Evolutionary conservation across 177 flowering plant genomes (phyloP), one percentile per base, ranked within the genome.

Genomic region (Vitis hybrid): DNA sequence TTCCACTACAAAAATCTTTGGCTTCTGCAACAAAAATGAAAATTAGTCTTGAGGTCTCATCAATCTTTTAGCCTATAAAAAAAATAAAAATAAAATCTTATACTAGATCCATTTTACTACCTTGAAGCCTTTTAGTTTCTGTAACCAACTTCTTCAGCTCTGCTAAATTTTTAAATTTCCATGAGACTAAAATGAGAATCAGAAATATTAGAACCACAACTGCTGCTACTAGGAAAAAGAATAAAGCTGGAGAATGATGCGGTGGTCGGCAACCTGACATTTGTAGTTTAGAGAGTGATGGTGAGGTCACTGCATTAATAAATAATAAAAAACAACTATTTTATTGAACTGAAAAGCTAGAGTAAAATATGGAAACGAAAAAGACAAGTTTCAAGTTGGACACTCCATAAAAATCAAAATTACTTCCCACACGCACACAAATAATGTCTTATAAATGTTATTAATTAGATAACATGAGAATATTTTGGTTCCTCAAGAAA

Each of bases 181-280:
- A 64, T 28, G 82, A 72, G 62, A 86, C 14, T 4, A 79, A 13
- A 14, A 85, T 31, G 2, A 85, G 67, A 64, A 88, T 75, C 28
- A 85, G 31, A 70, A 85, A 58, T 55, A 84, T 65, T 17, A 78
- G 63, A 31, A 88, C 70, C 19, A 84, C 57, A 51, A 79, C 70
- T 12, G 82, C 8, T 28, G 77, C 82, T 18, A 86, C 88, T 24
- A 85, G 76, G 71, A 88, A 80, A 67, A 87, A 72, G 76, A 62
- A 76, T 4, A 88, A 64, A 53, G 64, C 74, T 3, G 75, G 56
- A 50, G 74, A 31, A 22, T 18, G 51, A 3, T 15, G 17, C 8
- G 17, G 50, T 8, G 71, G 5, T 51, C 53, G 4, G 3, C 76
- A 57, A 50, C 54, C 63, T 22, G 50, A 11, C 19, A 44, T 51